Base-by-base conservation (phyloP, 2,329 filamentous ascomycete genomes). In the Huntiella abstrusa region DNA sequence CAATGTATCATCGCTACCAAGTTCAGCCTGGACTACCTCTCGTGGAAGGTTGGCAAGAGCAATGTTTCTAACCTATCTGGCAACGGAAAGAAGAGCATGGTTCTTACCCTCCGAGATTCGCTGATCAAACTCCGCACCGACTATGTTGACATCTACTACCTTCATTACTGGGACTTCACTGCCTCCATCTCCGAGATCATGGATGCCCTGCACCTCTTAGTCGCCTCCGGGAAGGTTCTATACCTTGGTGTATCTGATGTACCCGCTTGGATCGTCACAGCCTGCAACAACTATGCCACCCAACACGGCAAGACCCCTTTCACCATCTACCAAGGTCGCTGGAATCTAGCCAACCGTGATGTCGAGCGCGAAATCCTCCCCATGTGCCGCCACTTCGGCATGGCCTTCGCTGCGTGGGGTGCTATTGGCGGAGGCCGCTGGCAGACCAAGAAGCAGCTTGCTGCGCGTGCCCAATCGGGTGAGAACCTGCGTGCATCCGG, bases 351-450 rank as follows among this genome's bases (percentile, higher is more conserved):
- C 40, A 13, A 45, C 17, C 57, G 61, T 8, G 61, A 64, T 48
- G 53, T 64, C 19, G 62, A 66, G 51, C 58, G 62, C n/a, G 62
- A 65, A 3, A 62, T 65, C 39, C 53, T 68, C 8, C 64, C 65
- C 3, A 64, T 67, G 62, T 56, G 56, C 4, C 57, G 59, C 12
- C 54, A 58, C 17, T 61, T 61, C 32, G 62, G 62, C 46, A 65
- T 67, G 75, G 76, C 62, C 16, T 52, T 77, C 3, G 60, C 65
- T 0, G 74, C 76, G 0, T 82, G 73, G 73, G 75, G 71, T 43
- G 69, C 68, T 0, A 59, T 77, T 5, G 72, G 71, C 13, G 65
- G 59, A 60, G 71, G 71, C 36, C 60, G 62, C 47, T 68, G 71
- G 57, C 65, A 70, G 56, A 60, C 63, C n/a, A 54, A 55, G 46